Evolutionary conservation across 345 rosid genomes (phyloP).

Genomic region (Euphorbia pulcherrima): DNA sequence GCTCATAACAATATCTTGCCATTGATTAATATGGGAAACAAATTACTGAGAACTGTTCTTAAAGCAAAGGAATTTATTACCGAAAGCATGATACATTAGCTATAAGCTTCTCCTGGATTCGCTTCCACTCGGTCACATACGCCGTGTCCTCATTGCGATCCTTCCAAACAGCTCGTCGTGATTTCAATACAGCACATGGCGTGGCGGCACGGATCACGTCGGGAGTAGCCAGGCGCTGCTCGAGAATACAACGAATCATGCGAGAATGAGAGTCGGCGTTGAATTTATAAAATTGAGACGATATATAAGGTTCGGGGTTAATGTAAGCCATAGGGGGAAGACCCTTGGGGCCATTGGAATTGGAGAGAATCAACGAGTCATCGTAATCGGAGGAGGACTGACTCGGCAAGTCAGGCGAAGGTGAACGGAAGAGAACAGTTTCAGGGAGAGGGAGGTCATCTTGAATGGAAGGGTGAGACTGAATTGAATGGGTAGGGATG

Average conservation of each 20-base stretch:
- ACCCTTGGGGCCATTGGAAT: neutral
- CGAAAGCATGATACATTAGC: slow-evolving; percentile 63
- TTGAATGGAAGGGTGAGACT: slow-evolving; percentile 51
- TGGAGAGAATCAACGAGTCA: slow-evolving; percentile 1
- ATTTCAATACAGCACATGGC: slow-evolving; percentile 63
- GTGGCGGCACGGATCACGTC: slow-evolving; percentile 91
- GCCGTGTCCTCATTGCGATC: slow-evolving; percentile 99
- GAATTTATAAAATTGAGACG: slow-evolving; percentile 95
- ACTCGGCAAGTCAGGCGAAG: slow-evolving; percentile 54
- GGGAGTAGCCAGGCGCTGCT: slow-evolving; percentile 75
- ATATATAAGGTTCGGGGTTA: slow-evolving; percentile 79
- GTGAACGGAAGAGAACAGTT: slow-evolving; percentile 73
- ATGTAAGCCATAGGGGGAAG: slow-evolving; percentile 36
- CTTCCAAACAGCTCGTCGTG: slow-evolving; percentile 97
- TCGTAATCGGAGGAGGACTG: slow-evolving; percentile 50
- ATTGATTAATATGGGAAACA: slow-evolving; percentile 81
- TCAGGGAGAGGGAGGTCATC: slow-evolving; percentile 58
- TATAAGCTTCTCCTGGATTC: slow-evolving; percentile 91
- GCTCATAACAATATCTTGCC: slow-evolving; percentile 95
- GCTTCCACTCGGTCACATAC: slow-evolving; percentile 92
- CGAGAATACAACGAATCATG: slow-evolving; percentile 89
- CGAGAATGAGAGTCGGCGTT: slow-evolving; percentile 88
- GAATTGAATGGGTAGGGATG: slow-evolving; percentile 27
- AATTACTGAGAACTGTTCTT: slow-evolving; percentile 84
- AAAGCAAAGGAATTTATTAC: slow-evolving; percentile 84